Percentiles rank a stretch among this genome's conserved stretches.
Evolutionary conservation across 78 protist species (phyloP).

Genomic region (Dictyostelium brefeldianum): DNA sequence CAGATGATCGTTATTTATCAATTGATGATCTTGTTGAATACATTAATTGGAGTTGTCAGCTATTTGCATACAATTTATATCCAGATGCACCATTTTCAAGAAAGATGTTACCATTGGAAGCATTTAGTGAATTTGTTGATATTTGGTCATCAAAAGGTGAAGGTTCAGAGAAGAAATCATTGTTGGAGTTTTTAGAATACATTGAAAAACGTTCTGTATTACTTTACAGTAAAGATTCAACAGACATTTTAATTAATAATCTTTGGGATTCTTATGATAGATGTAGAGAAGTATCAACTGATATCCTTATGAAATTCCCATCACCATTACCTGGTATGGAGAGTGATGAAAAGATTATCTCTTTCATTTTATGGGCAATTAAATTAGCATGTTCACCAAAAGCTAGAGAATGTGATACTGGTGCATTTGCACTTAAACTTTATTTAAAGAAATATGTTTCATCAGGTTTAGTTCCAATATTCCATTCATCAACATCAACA

Average conservation of each 20-base stretch:
- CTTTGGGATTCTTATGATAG: slow-evolving; percentile 82
- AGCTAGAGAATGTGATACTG: slow-evolving; percentile 83
- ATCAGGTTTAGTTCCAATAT: slow-evolving; percentile 33
- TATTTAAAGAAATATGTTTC: slow-evolving; percentile 52
- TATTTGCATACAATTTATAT: slow-evolving; percentile 34
- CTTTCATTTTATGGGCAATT: slow-evolving; percentile 58
- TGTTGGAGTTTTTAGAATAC: background rate
- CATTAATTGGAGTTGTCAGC: slow-evolving; percentile 40
- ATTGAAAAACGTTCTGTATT: background rate
- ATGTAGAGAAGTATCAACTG: slow-evolving; percentile 49
- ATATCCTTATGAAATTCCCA: slow-evolving; percentile 57
- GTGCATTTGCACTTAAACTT: slow-evolving; percentile 52
- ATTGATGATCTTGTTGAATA: background rate
- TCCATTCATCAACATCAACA: background rate
- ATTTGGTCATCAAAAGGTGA: slow-evolving; percentile 27
- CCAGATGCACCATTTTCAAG: slow-evolving; percentile 85
- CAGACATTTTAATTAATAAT: slow-evolving; percentile 50
- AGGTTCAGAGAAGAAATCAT: slow-evolving; percentile 20
- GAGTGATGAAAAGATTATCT: slow-evolving; percentile 8
- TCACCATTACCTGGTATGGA: slow-evolving; percentile 72
- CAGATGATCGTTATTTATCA: background rate
- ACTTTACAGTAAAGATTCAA: slow-evolving; percentile 9
- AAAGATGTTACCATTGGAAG: slow-evolving; percentile 73
- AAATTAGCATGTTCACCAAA: slow-evolving; percentile 54
- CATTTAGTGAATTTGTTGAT: slow-evolving; percentile 36